Percentiles rank a stretch among this genome's conserved stretches.
Conservation (phyloP, 2,329 filamentous ascomycete genomes). For the Phyllosticta citriasiana region DNA sequence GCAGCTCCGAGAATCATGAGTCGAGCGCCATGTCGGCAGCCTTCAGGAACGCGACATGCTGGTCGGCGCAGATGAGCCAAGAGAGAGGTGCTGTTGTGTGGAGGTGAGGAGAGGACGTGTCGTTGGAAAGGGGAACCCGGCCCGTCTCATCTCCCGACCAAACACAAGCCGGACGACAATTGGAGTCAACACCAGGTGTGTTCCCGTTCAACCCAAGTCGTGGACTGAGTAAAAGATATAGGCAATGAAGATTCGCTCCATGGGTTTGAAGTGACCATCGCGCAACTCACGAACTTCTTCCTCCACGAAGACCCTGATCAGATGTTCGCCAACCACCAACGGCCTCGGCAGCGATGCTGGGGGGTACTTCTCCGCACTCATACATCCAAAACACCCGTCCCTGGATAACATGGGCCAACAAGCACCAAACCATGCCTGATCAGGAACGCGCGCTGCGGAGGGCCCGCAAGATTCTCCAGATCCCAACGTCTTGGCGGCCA, state of each 20-base stretch:
- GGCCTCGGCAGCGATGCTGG: background rate
- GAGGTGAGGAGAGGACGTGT: background rate
- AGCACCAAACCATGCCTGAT: background rate
- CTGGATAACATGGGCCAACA: background rate
- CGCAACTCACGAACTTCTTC: background rate
- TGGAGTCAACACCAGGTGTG: background rate
- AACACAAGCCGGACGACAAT: background rate
- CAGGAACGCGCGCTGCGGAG: background rate
- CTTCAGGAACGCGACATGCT: background rate
- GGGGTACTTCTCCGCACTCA: background rate
- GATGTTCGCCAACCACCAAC: background rate
- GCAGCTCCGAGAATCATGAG: background rate
- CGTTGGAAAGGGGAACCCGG: background rate
- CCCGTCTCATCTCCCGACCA: background rate
- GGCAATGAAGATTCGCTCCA: background rate
- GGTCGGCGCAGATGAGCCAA: background rate
- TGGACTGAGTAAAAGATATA: no score
- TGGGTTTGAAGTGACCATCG: no score
- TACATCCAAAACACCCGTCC: background rate
- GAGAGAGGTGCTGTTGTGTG: background rate
- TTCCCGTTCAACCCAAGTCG: background rate
- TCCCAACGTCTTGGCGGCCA: background rate
- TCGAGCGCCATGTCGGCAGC: background rate
- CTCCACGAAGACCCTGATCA: background rate
- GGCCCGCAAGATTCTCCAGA: background rate